Evolutionary conservation across 768 basidiomycete genomes (phyloP).

Genomic region (Russula abietina): DNA sequence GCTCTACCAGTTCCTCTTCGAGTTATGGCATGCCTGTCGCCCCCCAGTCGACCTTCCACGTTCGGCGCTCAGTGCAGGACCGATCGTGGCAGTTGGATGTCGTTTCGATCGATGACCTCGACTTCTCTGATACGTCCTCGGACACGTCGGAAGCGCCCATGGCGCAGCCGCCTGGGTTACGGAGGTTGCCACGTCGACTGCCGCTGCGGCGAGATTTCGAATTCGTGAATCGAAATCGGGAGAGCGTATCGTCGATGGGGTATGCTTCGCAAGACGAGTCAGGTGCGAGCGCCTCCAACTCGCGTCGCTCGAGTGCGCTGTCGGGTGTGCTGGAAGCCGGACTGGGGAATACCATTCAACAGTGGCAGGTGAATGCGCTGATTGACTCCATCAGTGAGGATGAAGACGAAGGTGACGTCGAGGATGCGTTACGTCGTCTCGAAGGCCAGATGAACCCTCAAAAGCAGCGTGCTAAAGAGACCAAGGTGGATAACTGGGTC

Average conservation of each 20-base stretch:
- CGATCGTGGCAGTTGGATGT: conserved; percentile 62
- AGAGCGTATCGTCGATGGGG: conserved; percentile 75
- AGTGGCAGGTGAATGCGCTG: conserved; percentile 79
- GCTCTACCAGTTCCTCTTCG: conserved; percentile 25
- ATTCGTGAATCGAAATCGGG: conserved; percentile 64
- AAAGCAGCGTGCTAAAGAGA: conserved; percentile 61
- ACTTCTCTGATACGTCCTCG: conserved; percentile 73
- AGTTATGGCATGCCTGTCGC: conserved; percentile 23
- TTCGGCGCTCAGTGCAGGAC: conserved; percentile 31
- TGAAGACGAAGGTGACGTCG: conserved; percentile 72
- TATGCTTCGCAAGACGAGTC: conserved; percentile 55
- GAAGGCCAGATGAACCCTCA: conserved; percentile 82
- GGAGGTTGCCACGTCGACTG: conserved; percentile 50
- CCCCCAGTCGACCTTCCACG: conserved; percentile 13
- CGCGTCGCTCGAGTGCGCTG: conserved; percentile 39
- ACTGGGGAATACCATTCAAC: conserved; percentile 51
- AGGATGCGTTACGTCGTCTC: conserved; percentile 70
- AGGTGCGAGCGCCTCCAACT: conserved; percentile 44
- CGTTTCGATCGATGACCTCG: conserved; percentile 72
- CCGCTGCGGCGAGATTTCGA: conserved; percentile 77
- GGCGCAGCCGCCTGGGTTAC: conserved; percentile 40
- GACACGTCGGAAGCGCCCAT: conserved; percentile 36
- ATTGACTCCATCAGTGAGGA: conserved; percentile 68
- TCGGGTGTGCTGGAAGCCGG: conserved; percentile 32
- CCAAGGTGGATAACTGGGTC: conserved; percentile 81